These are phyloP conservation scores for Alternaria sp. DNA, from an alignment of 2,329 filamentous ascomycete genomes.

Conservation along the genomic window DNA sequence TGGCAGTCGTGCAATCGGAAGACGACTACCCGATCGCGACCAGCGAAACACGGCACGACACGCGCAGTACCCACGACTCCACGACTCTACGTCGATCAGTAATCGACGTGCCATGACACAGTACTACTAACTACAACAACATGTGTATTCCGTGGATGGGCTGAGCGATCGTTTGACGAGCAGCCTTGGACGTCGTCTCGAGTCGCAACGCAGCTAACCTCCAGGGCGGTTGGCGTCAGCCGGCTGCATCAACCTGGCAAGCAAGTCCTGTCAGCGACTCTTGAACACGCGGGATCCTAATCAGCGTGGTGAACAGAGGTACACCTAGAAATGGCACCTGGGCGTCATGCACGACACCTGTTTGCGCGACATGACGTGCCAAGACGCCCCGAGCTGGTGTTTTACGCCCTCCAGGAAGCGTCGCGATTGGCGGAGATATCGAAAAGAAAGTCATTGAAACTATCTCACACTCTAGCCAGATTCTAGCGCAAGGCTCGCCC, in stretches of 20 bases:
- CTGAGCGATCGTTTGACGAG: neutral
- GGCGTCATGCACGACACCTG: neutral
- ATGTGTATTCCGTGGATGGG: neutral
- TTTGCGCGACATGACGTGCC: neutral
- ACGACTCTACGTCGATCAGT: neutral
- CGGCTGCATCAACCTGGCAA: neutral
- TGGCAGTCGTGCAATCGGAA: neutral
- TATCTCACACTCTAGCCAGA: neutral
- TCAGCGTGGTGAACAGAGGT: neutral
- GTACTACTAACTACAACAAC: neutral
- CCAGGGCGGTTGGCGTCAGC: neutral
- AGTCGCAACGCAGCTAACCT: neutral
- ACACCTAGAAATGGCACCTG: neutral
- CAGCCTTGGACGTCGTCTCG: neutral
- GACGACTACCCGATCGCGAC: neutral
- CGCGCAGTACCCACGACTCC: neutral
- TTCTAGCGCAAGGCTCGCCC: neutral
- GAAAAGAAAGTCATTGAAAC: constrained; percentile 7
- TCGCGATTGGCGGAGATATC: neutral
- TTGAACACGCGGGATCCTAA: neutral
- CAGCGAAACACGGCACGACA: neutral
- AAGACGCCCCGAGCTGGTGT: constrained; percentile 5
- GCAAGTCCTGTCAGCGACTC: neutral
- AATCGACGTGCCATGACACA: neutral
- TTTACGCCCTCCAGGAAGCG: constrained; percentile 2